Base-by-base conservation (phyloP, 306 rosid species). In the Acacia acuminata region DNA sequence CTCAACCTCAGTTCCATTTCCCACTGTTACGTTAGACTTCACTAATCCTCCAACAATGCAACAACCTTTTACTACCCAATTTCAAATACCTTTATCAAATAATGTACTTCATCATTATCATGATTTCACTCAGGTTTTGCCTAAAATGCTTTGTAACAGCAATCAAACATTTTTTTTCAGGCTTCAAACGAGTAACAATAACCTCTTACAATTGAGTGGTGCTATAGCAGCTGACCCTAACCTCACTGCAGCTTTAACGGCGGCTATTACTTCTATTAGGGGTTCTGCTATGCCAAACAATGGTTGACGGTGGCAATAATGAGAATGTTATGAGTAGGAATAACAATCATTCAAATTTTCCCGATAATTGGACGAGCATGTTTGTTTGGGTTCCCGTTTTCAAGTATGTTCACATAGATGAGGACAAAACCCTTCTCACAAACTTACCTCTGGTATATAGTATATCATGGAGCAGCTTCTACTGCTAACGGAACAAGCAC, bases 1-100 rank as follows among this genome's bases (percentile, higher is more conserved):
- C 79, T 92, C 98, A 51, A 90, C 97, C 67, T 94, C 98, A 10
- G 93, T 98, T 8, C 98, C 98, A 69, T 94, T 92, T 74, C 97
- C 99, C 19, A 92, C 98, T 11, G 86, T 96, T 32, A 92, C 98
- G 81, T 69, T 94, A 63, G 99, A 96, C 91, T 83, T 91, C 16
- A 91, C 99, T 11, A 92, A 89, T 11, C 71, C 92, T 14, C 85
- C 90, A 3, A 90, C 83, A 83, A 80, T 13, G 7, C 63, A 8
- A 55, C 53, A 81, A 76, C 83, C 84, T 3, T 71, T 36, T 36
- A 36, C 56, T 10, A 34, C 15, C 22, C 93, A 90, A 43, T 83
- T 90, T 25, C 90, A 79, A 47, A 58, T 90, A 71, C 88, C 94
- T 15, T 90, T 87, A 76, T 84, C 82, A 10, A 32, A 66, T 55